Percentiles rank a stretch among this genome's conserved stretches.
Conservation (phyloP, 352 stramenopile species). For the Phytophthora cryptogea region DNA sequence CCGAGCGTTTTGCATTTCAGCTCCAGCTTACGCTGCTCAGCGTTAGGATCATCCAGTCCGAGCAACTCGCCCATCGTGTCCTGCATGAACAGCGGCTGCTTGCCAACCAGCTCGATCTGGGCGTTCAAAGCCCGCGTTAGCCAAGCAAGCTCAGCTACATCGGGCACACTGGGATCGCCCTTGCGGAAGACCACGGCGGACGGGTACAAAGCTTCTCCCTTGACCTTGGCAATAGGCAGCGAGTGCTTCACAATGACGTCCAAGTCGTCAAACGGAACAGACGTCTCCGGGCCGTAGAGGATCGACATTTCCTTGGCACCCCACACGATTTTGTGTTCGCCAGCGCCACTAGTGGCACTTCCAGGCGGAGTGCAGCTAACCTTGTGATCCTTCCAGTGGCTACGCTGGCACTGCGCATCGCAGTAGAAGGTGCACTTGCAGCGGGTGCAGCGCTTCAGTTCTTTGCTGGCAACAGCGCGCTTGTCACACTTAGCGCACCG, state of each 20-base stretch:
- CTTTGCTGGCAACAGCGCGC: slow-evolving; percentile 51
- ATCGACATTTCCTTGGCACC: slow-evolving; percentile 86
- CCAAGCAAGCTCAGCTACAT: slow-evolving; percentile 70
- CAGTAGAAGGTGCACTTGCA: slow-evolving; percentile 90
- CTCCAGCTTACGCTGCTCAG: slow-evolving; percentile 60
- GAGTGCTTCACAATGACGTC: slow-evolving; percentile 69
- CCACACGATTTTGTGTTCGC: slow-evolving; percentile 67
- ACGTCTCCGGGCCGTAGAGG: slow-evolving; percentile 67
- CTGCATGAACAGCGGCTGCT: slow-evolving; percentile 77
- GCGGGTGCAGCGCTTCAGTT: slow-evolving; percentile 83
- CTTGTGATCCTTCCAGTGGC: slow-evolving; percentile 86
- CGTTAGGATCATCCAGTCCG: slow-evolving; percentile 49
- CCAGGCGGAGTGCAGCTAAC: slow-evolving; percentile 66
- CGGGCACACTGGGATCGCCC: slow-evolving; percentile 67
- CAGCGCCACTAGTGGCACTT: slow-evolving; percentile 26
- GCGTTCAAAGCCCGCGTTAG: slow-evolving; percentile 67
- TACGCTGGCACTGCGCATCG: slow-evolving; percentile 68
- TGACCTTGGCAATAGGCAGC: slow-evolving; percentile 49
- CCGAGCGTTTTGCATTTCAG: slow-evolving; percentile 63
- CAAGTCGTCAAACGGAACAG: slow-evolving; percentile 81
- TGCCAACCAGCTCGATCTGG: slow-evolving; percentile 67
- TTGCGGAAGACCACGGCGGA: slow-evolving; percentile 74
- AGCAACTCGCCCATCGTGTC: slow-evolving; percentile 63
- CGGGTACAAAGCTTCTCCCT: slow-evolving; percentile 60
- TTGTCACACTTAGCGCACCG: slow-evolving; percentile 82